Evolutionary conservation across 176 grass and related monocot species (phyloP).

Genomic region (Oropetium thomaeum): DNA sequence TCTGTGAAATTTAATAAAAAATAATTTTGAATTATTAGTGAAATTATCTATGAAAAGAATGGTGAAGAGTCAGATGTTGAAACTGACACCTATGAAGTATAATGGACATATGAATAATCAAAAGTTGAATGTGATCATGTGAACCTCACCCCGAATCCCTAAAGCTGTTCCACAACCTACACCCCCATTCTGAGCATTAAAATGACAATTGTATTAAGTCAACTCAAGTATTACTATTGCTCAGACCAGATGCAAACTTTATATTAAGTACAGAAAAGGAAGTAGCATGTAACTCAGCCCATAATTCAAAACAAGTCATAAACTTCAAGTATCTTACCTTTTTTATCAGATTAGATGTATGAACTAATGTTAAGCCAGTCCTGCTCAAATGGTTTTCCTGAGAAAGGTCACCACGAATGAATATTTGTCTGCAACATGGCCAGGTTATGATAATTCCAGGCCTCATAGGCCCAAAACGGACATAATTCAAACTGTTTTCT

Average conservation of each 20-base stretch:
- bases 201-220: background rate
- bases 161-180: background rate
- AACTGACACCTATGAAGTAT: background rate
- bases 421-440: conserved; percentile 25
- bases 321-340: no score
- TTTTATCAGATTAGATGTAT: no score
- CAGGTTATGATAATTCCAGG: conserved; percentile 19
- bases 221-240: background rate
- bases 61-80: background rate
- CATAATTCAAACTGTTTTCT: background rate
- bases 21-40: background rate
- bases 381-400: conserved; percentile 40
- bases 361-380: conserved; percentile 32
- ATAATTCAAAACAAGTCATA: background rate
- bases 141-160: background rate
- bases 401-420: conserved; percentile 42
- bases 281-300: no score
- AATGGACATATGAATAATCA: background rate
- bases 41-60: background rate
- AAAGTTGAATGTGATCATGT: background rate
- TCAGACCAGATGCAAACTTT: no score
- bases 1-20: no score
- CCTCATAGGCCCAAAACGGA: conserved; percentile 12
- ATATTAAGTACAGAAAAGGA: no score
- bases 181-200: background rate